Percentiles rank a stretch among this genome's conserved stretches.
These are phyloP conservation scores for Monosporozyma servazzii DNA, from an alignment of 805 yeast species.

Conservation along the genomic window DNA sequence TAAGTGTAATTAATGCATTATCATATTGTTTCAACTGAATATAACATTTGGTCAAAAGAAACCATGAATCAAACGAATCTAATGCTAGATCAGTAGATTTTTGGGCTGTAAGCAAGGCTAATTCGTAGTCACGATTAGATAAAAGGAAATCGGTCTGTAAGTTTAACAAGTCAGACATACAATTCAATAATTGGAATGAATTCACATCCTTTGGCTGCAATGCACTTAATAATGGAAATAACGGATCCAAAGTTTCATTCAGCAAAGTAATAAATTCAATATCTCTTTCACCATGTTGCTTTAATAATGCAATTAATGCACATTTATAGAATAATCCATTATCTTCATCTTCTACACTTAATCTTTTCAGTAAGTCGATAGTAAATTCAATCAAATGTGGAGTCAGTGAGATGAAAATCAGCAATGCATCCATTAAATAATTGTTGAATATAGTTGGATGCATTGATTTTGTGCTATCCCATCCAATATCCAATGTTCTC, in stretches of 20 bases:
- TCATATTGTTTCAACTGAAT: slow-evolving; percentile 17
- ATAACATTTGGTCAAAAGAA: slow-evolving; percentile 21
- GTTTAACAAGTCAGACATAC: slow-evolving; percentile 21
- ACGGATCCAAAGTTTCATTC: slow-evolving; percentile 13
- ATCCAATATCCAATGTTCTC: slow-evolving; percentile 41
- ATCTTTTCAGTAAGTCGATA: slow-evolving; percentile 11
- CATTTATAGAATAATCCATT: slow-evolving; percentile 20
- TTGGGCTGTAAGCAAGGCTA: slow-evolving; percentile 21
- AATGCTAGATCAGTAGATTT: slow-evolving; percentile 21
- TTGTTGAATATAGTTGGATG: slow-evolving; percentile 37
- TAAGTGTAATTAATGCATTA: slow-evolving; percentile 23
- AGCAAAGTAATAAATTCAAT: slow-evolving; percentile 15
- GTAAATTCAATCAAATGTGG: slow-evolving; percentile 18
- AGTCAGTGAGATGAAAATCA: slow-evolving; percentile 16
- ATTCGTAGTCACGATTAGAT: slow-evolving; percentile 16
- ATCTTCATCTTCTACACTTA: slow-evolving; percentile 15
- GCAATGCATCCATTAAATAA: slow-evolving; percentile 43
- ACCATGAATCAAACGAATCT: slow-evolving; percentile 28
- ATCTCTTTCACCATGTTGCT: slow-evolving; percentile 17
- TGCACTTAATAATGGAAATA: slow-evolving; percentile 13
- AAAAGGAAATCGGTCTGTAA: slow-evolving; percentile 23
- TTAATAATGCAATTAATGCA: slow-evolving; percentile 19
- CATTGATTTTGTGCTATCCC: slow-evolving; percentile 25
- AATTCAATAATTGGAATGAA: slow-evolving; percentile 18
- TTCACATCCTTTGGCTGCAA: slow-evolving; percentile 13